phyloP scores from a whole-genome alignment of 306 rosid species.

The Cucumis cinereus region DNA sequence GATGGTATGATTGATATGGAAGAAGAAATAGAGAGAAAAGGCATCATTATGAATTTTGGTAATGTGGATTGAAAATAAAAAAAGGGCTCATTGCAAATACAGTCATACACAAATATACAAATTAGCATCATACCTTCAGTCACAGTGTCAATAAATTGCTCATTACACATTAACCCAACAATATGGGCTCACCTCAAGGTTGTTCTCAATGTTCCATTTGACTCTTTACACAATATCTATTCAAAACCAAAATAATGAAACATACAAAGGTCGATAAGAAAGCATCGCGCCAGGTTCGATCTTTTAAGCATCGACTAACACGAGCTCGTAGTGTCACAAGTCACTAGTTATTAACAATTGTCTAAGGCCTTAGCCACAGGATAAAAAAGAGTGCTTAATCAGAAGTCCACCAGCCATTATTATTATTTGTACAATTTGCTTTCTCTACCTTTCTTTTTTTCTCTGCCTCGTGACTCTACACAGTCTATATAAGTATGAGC shows the following conservation, averaged over 20 bases:
- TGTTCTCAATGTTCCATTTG: slow-evolving; percentile 20
- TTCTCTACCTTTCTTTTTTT: neutral
- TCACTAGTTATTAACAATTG: neutral
- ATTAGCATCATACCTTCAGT: slow-evolving; percentile 8
- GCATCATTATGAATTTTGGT: slow-evolving; percentile 10
- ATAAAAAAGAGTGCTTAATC: slow-evolving; percentile 7
- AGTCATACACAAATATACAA: slow-evolving; percentile 11
- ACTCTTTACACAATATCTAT: slow-evolving; percentile 11
- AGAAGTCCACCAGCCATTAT: slow-evolving; percentile 20
- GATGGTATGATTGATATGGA: neutral
- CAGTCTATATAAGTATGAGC: neutral
- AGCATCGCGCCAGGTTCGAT: neutral
- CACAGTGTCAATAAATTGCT: neutral
- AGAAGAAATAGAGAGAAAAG: slow-evolving; percentile 2
- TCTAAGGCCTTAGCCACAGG: neutral
- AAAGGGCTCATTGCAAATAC: slow-evolving; percentile 6
- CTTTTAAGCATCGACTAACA: neutral
- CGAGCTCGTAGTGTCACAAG: neutral
- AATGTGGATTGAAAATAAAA: neutral
- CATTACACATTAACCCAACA: neutral
- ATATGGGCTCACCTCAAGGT: neutral
- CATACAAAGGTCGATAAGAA: neutral
- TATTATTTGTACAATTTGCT: neutral
- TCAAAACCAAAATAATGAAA: slow-evolving; percentile 20
- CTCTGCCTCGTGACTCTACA: neutral